Conservation (phyloP, 345 rosid genomes). For the Boechera retrofracta region DNA sequence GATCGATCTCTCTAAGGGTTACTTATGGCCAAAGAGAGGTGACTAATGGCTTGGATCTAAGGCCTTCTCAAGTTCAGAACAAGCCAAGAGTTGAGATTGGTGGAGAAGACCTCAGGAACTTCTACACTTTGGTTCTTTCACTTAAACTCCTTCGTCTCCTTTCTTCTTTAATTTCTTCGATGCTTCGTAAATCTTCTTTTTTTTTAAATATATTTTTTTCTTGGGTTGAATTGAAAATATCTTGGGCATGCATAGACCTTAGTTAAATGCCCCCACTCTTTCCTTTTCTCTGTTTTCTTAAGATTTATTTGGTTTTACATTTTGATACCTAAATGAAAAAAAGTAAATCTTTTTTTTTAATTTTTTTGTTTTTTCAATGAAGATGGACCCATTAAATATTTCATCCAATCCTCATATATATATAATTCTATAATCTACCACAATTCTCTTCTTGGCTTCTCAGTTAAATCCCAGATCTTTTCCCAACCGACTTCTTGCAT, state of each 20-base stretch:
- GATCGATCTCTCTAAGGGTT: slow-evolving; percentile 43
- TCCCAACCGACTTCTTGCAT: background rate
- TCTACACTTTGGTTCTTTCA: slow-evolving; percentile 45
- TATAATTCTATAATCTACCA: background rate
- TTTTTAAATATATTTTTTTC: background rate
- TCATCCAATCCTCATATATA: background rate
- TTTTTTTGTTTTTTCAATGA: background rate
- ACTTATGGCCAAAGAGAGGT: slow-evolving; percentile 46
- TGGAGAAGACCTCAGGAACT: slow-evolving; percentile 47
- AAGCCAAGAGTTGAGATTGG: slow-evolving; percentile 52
- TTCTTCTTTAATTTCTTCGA: background rate
- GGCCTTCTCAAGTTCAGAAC: slow-evolving; percentile 45
- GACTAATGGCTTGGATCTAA: slow-evolving; percentile 45
- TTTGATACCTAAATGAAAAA: background rate
- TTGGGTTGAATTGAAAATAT: background rate
- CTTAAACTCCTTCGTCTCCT: slow-evolving; percentile 16
- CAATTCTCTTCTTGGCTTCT: background rate
- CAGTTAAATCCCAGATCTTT: background rate
- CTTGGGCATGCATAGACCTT: slow-evolving; percentile 22
- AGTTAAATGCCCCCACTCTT: background rate
- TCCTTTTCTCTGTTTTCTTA: background rate
- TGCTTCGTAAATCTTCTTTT: background rate
- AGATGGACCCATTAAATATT: slow-evolving; percentile 8
- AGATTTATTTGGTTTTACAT: slow-evolving; percentile 1
- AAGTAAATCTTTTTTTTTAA: background rate